Base-by-base conservation (phyloP, 441 rosid species). In the Geranium incanum region DNA sequence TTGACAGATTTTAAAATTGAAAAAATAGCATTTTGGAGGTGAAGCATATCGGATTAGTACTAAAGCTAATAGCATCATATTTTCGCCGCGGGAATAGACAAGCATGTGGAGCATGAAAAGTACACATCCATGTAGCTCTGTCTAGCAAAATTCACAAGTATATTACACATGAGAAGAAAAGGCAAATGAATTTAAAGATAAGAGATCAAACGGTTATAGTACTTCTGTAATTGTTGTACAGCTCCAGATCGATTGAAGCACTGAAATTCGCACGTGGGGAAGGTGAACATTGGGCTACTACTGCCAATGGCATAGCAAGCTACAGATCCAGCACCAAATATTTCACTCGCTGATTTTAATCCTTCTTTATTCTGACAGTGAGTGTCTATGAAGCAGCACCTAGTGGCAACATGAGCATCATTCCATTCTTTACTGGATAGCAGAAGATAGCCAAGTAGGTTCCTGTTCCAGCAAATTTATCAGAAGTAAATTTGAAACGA, bases 391-490 rank as follows among this genome's bases (percentile, higher is more conserved):
- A 8, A 36, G 50, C 69, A 66, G 69, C 69, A 66, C 48, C 69
- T 66, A 37, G 69, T 37, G 45, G 69, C 69, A 66, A 66, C 50
- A 15, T 66, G 69, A 36, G 28, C 23, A 36, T 66, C 69, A 66
- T 66, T 66, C 69, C 69, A 36, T 38, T 38, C 50, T 66, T 38
- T 38, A 66, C 50, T 66, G 19, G 69, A 66, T 6, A 66, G 50
- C 50, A 66, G 38, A 69, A 91, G 86, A 82, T 88, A 86, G 80
- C 97, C 97, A 45, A 95, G 98, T 68, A 87, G 82, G 71, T 92
- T 87, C 89, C 98, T 95, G 87, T 68, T 81, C 77, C 77, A 78
- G 72, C 63, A 71, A 66, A 66, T 79, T 73, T 19, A 77, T 77
- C 74, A 79, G 77, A 69, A 11, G 41, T 6, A 67, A 12, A 39